phyloP scores from a whole-genome alignment of 73 alveolate genomes.

The Tetrahymena thermophila region DNA sequence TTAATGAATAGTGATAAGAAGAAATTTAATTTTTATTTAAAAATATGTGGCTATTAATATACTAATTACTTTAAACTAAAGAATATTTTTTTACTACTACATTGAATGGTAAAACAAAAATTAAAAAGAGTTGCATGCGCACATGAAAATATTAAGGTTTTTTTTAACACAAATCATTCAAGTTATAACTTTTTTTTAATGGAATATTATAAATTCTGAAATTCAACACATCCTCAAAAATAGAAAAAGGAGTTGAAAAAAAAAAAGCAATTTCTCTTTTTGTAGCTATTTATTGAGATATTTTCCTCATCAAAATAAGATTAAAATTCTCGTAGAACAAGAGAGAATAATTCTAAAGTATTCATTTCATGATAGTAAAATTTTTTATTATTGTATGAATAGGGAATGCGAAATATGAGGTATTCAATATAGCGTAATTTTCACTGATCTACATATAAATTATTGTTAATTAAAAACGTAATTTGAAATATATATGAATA shows the following conservation, averaged over 20 bases:
- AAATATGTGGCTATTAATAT: not conserved
- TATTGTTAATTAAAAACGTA: not conserved
- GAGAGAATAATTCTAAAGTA: too few relatives aligned
- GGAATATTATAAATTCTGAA: not conserved
- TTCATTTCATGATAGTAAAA: too few relatives aligned
- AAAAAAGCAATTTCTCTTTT: too few relatives aligned
- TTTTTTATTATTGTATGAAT: not conserved
- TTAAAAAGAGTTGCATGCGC: too few relatives aligned
- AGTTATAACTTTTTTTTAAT: too few relatives aligned
- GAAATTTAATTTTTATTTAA: not conserved
- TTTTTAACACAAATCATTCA: not conserved
- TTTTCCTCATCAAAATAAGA: too few relatives aligned
- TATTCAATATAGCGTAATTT: not conserved
- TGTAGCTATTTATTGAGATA: too few relatives aligned
- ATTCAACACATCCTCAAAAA: too few relatives aligned
- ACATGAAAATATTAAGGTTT: not conserved
- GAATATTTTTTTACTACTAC: too few relatives aligned
- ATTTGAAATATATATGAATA: not conserved
- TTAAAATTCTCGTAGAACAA: too few relatives aligned
- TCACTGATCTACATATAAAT: not conserved
- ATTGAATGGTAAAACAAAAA: not conserved
- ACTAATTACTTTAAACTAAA: not conserved
- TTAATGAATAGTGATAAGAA: not conserved
- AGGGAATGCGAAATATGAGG: not conserved
- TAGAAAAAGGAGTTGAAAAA: too few relatives aligned